These are phyloP conservation scores for Colletotrichum sp. DNA, from an alignment of 2,329 filamentous ascomycete species.

Conservation along the genomic window DNA sequence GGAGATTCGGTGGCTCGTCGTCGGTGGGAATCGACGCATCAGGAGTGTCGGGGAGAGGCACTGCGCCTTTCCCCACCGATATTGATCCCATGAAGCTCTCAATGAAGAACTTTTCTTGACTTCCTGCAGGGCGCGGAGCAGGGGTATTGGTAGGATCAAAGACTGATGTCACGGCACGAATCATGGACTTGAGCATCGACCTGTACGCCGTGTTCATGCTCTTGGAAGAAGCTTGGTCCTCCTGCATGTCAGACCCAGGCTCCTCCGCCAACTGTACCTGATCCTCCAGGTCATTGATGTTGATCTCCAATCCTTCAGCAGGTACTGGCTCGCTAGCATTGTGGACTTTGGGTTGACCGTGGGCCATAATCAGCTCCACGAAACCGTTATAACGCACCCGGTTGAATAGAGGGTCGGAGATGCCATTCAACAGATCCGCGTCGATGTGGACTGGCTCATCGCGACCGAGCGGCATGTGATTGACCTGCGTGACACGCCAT, in stretches of 20 bases:
- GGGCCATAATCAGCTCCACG: constrained; percentile 76
- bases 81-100: constrained; percentile 56
- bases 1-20: constrained; percentile 49
- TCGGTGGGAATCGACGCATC: constrained; percentile 56
- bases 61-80: constrained; percentile 63
- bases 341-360: constrained; percentile 29
- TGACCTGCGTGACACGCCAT: constrained; percentile 81
- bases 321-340: constrained; percentile 28
- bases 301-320: constrained; percentile 1
- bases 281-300: constrained; percentile 19
- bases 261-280: constrained; percentile 17
- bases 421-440: constrained; percentile 75
- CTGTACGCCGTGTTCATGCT: constrained; percentile 31
- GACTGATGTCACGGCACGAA: constrained; percentile 52
- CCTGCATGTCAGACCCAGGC: constrained; percentile 20
- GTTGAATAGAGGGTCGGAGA: constrained; percentile 84
- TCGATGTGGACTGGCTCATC: constrained; percentile 88
- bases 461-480: constrained; percentile 79
- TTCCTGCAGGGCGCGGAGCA: constrained; percentile 30
- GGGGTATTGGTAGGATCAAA: constrained; percentile 39
- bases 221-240: constrained; percentile 22
- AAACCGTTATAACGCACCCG: constrained; percentile 75
- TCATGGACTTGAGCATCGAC: constrained; percentile 52
- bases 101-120: constrained; percentile 35
- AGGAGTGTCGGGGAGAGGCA: constrained; percentile 70